Evolutionary conservation across 129 eudicot species (phyloP).

Genomic region (Ambrosia trifida): DNA sequence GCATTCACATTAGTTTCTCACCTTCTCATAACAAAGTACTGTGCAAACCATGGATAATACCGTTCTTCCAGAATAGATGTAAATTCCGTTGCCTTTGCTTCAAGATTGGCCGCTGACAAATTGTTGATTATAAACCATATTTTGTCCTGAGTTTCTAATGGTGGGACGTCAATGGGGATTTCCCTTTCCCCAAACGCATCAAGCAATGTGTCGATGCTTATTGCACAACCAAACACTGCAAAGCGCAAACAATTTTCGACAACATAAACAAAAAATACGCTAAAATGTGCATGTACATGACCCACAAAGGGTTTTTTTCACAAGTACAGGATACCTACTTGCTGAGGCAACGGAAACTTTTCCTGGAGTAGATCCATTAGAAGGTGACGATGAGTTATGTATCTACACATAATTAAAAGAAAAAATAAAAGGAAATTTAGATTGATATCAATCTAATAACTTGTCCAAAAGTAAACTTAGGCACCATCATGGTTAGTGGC

Average conservation of each 20-base stretch:
- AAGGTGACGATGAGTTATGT: constrained; percentile 35
- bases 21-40: constrained; percentile 81
- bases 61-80: constrained; percentile 51
- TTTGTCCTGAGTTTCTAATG: constrained; percentile 67
- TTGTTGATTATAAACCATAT: constrained; percentile 61
- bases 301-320: constrained; percentile 4
- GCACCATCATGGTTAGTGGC: constrained; percentile 2
- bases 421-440: too few relatives aligned
- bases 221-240: constrained; percentile 74
- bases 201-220: constrained; percentile 63
- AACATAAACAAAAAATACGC: neutral
- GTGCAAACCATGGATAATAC: constrained; percentile 79
- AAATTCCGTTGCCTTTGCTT: constrained; percentile 69
- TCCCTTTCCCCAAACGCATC: constrained; percentile 74
- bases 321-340: constrained; percentile 39
- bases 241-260: neutral
- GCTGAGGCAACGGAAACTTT: constrained; percentile 40
- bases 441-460: too few relatives aligned
- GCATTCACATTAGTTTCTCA: constrained; percentile 11
- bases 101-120: constrained; percentile 54
- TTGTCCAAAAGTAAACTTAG: too few relatives aligned
- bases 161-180: constrained; percentile 63
- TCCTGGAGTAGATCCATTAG: constrained; percentile 44
- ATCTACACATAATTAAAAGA: too few relatives aligned
- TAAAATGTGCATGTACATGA: constrained; percentile 28